phyloP scores from a whole-genome alignment of 1,284 basidiomycete species.

The Peniophora sp. region DNA sequence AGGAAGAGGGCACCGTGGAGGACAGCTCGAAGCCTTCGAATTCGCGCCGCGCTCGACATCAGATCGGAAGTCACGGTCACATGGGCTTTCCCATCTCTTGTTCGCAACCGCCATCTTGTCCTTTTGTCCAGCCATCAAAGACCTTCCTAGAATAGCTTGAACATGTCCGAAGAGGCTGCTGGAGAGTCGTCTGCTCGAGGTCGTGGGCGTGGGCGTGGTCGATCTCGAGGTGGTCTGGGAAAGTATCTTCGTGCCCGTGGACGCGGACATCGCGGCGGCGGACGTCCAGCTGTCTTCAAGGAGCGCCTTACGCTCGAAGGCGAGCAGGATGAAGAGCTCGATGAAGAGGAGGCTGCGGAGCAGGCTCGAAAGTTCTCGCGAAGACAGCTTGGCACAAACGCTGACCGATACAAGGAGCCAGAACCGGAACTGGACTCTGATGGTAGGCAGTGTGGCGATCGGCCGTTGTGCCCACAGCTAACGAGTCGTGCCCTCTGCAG shows the following conservation, averaged over 20 bases:
- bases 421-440: conserved; percentile 60
- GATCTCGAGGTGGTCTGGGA: conserved; percentile 59
- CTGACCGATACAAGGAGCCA: conserved; percentile 62
- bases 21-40: too few species aligned
- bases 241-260: conserved; percentile 67
- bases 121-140: too few species aligned
- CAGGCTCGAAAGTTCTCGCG: conserved; percentile 40
- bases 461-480: not conserved
- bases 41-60: too few species aligned
- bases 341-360: conserved; percentile 39
- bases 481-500: conserved; percentile 24
- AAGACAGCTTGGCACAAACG: conserved; percentile 57
- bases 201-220: conserved; percentile 40
- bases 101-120: too few species aligned
- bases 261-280: conserved; percentile 39
- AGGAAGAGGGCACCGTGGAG: too few species aligned
- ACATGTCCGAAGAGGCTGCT: conserved; percentile 5
- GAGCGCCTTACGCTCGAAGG: conserved; percentile 52
- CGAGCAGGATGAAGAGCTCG: conserved; percentile 35
- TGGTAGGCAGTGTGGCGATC: conserved; percentile 32
- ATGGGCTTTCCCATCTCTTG: too few species aligned
- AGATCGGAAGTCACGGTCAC: too few species aligned
- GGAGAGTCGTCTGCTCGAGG: conserved; percentile 4
- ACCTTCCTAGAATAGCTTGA: too few species aligned
- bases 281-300: conserved; percentile 56